These are phyloP conservation scores for Cryptococcus maquisensis DNA, from an alignment of 1,284 basidiomycete species.

Conservation along the genomic window DNA sequence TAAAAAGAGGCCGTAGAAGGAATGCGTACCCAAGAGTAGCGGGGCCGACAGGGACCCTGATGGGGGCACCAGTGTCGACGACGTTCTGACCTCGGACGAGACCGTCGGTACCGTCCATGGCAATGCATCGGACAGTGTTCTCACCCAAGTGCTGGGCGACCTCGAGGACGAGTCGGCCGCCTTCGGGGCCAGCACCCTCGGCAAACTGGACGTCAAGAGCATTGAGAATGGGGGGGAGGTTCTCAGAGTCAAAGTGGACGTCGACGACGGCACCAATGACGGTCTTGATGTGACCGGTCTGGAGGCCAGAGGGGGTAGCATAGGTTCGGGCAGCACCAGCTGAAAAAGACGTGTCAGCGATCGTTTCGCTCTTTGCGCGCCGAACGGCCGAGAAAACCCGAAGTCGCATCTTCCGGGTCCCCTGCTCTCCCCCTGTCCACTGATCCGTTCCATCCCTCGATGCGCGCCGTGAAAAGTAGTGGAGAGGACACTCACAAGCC, in stretches of 20 bases:
- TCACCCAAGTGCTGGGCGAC: constrained; percentile 97
- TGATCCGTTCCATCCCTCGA: not conserved
- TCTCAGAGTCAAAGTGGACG: constrained; percentile 86
- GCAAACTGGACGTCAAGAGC: constrained; percentile 94
- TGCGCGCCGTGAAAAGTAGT: not conserved
- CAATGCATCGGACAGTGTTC: constrained; percentile 96
- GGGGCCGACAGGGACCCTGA: constrained; percentile 91
- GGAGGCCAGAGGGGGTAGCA: constrained; percentile 76
- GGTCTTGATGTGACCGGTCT: constrained; percentile 78
- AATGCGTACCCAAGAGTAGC: constrained; percentile 67
- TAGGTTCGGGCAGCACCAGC: constrained; percentile 62
- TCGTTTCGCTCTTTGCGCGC: not conserved
- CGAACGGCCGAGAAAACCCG: constrained; percentile 12
- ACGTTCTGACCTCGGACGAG: constrained; percentile 98
- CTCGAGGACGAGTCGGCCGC: constrained; percentile 91
- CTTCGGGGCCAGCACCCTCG: constrained; percentile 48
- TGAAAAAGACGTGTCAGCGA: constrained; percentile 1
- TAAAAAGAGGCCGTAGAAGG: not conserved
- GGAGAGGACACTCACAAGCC: constrained; percentile 28
- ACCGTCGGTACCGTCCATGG: constrained; percentile 99
- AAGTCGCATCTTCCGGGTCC: constrained; percentile 1
- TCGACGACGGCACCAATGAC: constrained; percentile 99
- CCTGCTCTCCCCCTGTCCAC: not conserved
- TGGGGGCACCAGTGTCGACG: constrained; percentile 91
- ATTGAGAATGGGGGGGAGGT: constrained; percentile 94